Base-by-base conservation (phyloP, 139 green algal species). In the Chlamydomonas applanata region DNA sequence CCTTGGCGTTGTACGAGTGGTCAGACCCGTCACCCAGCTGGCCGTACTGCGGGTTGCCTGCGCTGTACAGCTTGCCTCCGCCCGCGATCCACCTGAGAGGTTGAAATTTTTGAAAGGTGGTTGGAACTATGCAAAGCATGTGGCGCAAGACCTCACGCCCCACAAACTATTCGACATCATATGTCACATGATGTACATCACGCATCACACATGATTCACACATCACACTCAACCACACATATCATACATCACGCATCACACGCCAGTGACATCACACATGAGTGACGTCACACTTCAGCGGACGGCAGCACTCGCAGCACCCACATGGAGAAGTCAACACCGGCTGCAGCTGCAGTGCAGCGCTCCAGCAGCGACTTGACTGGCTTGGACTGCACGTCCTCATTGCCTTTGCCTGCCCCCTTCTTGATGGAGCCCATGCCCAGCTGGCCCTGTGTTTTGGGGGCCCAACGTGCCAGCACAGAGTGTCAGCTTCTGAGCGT, bases 301-400 rank as follows among this genome's bases (percentile, higher is more conserved):
- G 53, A 17, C 82, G 76, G 34, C 73, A 49, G 40, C 40, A 49
- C 40, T 49, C 40, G 7, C 7, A 49, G 80, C 3, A 91, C 68
- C 90, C 91, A 97, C 81, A 96, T 77, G 13, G 92, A 97, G 86
- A 98, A 98, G 73, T 99, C 95, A 0, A 74, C 86, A 20, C 95
- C 95, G 67, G 88, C 96, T 2, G 85, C 82, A 22, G 95, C 91
- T 14, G 78, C 62, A 33, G 73, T 83, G 67, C 74, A 88, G 13
- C 84, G 71, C 44, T 67, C 61, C 19, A 98, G 77, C 19, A 84
- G 36, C 17, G 66, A 76, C 73, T 89, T 62, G 24, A 83, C 80
- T 2, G 85, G 82, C 1, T 29, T 71, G n/a, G 79, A 60, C 44
- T 91, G 66, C 30, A 92, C 71, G 68, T 93, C 86, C 75, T 91